Percentiles rank a stretch among this genome's conserved stretches.
phyloP scores from a whole-genome alignment of 1,284 basidiomycete species.

The Cryptococcus sp. region DNA sequence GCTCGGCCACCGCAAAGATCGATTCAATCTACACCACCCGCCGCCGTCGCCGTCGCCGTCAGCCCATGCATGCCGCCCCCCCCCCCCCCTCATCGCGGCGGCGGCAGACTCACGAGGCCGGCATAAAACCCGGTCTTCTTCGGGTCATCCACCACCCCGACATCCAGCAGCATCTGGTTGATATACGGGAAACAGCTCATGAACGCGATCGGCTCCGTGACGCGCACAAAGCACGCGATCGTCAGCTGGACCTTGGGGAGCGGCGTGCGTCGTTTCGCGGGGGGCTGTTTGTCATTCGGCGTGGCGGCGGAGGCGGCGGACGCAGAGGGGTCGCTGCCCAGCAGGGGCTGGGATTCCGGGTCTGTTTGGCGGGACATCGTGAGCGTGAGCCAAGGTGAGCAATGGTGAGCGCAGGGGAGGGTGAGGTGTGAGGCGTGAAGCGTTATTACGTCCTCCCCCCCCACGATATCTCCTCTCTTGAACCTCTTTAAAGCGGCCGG shows the following conservation, averaged over 20 bases:
- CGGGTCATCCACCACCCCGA: slow-evolving; percentile 31
- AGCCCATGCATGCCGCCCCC: too few relatives aligned
- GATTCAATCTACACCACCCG: slow-evolving; percentile 29
- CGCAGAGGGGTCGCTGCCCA: too few relatives aligned
- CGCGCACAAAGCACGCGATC: slow-evolving; percentile 35
- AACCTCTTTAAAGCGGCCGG: too few relatives aligned
- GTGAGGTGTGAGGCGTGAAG: too few relatives aligned
- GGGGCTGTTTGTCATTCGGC: neutral
- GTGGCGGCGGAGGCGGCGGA: neutral
- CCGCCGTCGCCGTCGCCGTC: too few relatives aligned
- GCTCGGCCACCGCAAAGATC: slow-evolving; percentile 36
- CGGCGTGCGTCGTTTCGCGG: slow-evolving; percentile 21
- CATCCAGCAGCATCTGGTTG: slow-evolving; percentile 41
- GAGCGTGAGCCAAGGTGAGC: too few relatives aligned
- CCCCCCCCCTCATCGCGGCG: neutral
- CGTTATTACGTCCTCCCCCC: too few relatives aligned
- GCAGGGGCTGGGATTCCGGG: too few relatives aligned
- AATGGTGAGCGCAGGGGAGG: too few relatives aligned
- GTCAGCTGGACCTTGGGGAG: slow-evolving; percentile 34
- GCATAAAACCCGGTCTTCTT: slow-evolving; percentile 37
- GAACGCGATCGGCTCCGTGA: slow-evolving; percentile 40
- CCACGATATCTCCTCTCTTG: too few relatives aligned
- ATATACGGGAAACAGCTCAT: slow-evolving; percentile 35
- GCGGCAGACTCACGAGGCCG: slow-evolving; percentile 26
- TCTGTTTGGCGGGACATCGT: too few relatives aligned